phyloP scores from a whole-genome alignment of 2,329 filamentous ascomycete species.

The Magnaporthales sp. region DNA sequence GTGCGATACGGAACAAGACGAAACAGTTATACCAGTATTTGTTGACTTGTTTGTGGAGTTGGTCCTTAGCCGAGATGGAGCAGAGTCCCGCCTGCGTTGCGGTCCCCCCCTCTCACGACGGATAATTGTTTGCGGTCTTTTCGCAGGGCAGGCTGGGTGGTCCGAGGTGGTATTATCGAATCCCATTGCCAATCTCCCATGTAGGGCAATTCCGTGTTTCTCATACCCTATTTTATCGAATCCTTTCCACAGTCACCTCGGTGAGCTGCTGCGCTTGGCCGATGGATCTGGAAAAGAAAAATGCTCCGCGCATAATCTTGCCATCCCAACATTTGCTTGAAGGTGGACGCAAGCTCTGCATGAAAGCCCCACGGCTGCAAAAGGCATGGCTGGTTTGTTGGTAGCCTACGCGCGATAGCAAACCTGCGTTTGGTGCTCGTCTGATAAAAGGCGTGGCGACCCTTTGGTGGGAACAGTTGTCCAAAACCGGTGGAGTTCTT shows the following conservation, averaged over 20 bases:
- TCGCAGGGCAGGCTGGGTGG: background rate
- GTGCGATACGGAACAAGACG: background rate
- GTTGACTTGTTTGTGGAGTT: background rate
- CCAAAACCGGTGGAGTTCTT: background rate
- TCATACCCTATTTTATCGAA: background rate
- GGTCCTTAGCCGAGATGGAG: background rate
- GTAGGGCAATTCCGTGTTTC: background rate
- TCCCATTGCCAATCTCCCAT: background rate
- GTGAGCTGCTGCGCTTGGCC: background rate
- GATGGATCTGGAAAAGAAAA: background rate
- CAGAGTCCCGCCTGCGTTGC: background rate
- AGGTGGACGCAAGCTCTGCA: background rate
- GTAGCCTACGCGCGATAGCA: background rate
- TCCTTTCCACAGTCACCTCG: background rate
- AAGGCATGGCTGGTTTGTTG: background rate
- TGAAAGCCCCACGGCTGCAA: background rate
- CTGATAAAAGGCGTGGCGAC: background rate
- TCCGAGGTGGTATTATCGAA: background rate
- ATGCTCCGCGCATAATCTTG: background rate
- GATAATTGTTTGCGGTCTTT: background rate
- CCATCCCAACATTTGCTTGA: background rate
- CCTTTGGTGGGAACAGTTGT: background rate
- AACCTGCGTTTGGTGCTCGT: background rate
- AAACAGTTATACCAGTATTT: background rate
- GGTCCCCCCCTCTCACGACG: background rate